A percentile compares a stretch with the other conserved stretches of the same genome.
Conservation (phyloP, 495 filamentous ascomycete species). For the Talaromyces stipitatus region DNA sequence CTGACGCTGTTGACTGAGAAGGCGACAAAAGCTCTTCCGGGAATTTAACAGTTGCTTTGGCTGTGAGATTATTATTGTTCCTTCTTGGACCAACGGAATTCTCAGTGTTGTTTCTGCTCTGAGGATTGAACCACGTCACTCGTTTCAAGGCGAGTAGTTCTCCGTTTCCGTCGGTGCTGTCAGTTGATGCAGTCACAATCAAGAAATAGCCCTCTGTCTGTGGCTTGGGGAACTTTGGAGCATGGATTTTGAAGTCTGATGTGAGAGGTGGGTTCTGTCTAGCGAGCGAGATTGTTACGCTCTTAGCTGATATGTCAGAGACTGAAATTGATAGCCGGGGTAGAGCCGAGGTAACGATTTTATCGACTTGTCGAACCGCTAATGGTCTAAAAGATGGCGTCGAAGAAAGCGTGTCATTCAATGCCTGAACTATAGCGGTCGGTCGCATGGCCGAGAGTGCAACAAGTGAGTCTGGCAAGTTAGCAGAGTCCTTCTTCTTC, state of each 20-base stretch:
- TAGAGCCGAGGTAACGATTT: constrained; percentile 51
- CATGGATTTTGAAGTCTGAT: constrained; percentile 64
- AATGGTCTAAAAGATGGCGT: not conserved
- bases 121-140: constrained; percentile 57
- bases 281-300: constrained; percentile 54
- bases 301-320: constrained; percentile 48
- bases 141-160: constrained; percentile 82
- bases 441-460: constrained; percentile 1
- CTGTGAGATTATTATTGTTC: constrained; percentile 2
- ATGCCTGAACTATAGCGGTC: not conserved
- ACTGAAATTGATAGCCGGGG: constrained; percentile 63
- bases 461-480: constrained; percentile 19
- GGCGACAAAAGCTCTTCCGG: constrained; percentile 31
- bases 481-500: constrained; percentile 19
- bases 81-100: constrained; percentile 10
- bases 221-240: constrained; percentile 85
- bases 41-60: constrained; percentile 53
- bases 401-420: not conserved
- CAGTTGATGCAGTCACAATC: constrained; percentile 43
- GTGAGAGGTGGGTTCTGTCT: constrained; percentile 58
- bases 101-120: constrained; percentile 17
- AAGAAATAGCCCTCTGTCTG: constrained; percentile 95
- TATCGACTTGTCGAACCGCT: constrained; percentile 34
- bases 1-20: constrained; percentile 9
- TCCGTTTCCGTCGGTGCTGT: constrained; percentile 50